These are phyloP conservation scores for Papiliotrema flavescens DNA, from an alignment of 1,284 basidiomycete genomes.

Conservation along the genomic window DNA sequence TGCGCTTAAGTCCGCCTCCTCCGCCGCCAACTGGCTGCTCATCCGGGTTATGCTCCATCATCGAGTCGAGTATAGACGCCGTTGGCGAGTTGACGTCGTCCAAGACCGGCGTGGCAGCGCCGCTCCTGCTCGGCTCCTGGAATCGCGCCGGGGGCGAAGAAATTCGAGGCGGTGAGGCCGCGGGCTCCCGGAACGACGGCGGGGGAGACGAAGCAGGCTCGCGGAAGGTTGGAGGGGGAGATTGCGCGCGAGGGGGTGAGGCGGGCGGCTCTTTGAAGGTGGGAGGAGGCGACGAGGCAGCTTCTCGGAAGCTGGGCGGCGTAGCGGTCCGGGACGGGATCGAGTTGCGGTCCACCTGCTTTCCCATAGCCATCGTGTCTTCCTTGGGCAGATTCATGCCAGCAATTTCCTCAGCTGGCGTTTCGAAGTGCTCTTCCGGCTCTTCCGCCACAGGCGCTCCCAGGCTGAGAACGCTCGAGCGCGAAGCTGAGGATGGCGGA, in stretches of 20 bases:
- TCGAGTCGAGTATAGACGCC: slow-evolving; percentile 9
- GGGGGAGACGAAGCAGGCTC: background rate
- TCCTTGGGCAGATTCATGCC: no score
- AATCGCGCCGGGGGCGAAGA: background rate
- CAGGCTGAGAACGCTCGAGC: slow-evolving; percentile 18
- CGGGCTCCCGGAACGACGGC: background rate
- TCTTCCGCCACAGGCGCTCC: background rate
- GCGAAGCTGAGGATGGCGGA: slow-evolving; percentile 36
- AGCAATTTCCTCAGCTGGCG: background rate
- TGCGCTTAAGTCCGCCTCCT: slow-evolving; percentile 48
- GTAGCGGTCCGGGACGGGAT: background rate
- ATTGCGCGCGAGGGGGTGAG: background rate
- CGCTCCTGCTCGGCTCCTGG: background rate
- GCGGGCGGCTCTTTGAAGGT: background rate
- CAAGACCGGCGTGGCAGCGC: slow-evolving; percentile 3
- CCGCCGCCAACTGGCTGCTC: slow-evolving; percentile 23
- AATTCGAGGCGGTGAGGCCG: background rate
- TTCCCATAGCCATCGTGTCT: background rate
- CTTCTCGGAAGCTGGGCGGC: background rate
- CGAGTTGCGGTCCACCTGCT: background rate
- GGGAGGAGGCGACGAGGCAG: background rate
- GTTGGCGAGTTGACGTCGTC: slow-evolving; percentile 14
- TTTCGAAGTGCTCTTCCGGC: background rate
- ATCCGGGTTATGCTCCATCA: slow-evolving; percentile 6
- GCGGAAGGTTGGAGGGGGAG: background rate